Evolutionary conservation across 2,329 filamentous ascomycete species (phyloP), one percentile per base, ranked within the genome.

Genomic region (Cytospora schulzeri): DNA sequence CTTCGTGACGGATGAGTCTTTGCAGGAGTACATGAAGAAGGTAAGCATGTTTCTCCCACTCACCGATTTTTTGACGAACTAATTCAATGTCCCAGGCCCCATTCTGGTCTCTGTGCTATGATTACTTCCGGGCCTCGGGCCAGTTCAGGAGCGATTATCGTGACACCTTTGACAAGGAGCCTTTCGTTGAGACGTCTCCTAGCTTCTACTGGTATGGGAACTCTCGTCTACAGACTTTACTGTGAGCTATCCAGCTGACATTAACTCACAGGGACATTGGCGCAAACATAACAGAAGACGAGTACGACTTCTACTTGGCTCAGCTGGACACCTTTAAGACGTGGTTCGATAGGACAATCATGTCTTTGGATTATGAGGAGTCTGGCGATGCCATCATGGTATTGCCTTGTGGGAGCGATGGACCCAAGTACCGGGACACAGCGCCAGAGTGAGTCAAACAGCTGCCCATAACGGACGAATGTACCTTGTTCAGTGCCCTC

Each of bases 1-100:
- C 14, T 12, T n/a, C 19, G 35, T 41, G 41, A 29, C 48, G 29
- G n/a, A 24, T 12, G 4, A 38, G n/a, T 12, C 57, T 15, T 51
- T 66, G 53, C 62, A 59, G 17, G 31, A 65, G 0, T 66, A 65
- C 28, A 54, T 66, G 65, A 33, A 59, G 41, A 62, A 62, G 55
- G 45, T 24, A 38, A 53, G 53, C 24, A 12, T 35, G 24, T 14
- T 31, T 14, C 17, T 22, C 19, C 0, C 28, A 7, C 1, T 35
- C 12, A 1, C 11, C 4, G 7, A 26, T 19, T 8, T 11, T 17
- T 5, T 19, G 7, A 7, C 6, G 3, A 7, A 22, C 31, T 64
- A 24, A 58, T 31, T 2, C 38, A 9, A 28, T 33, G 41, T 33
- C 9, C 8, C 6, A 66, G 65, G 65, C 65, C 11, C 65, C 65